These are phyloP conservation scores for Cymbopogon citratus DNA, from an alignment of 176 grass and related monocot genomes.

Conservation along the genomic window DNA sequence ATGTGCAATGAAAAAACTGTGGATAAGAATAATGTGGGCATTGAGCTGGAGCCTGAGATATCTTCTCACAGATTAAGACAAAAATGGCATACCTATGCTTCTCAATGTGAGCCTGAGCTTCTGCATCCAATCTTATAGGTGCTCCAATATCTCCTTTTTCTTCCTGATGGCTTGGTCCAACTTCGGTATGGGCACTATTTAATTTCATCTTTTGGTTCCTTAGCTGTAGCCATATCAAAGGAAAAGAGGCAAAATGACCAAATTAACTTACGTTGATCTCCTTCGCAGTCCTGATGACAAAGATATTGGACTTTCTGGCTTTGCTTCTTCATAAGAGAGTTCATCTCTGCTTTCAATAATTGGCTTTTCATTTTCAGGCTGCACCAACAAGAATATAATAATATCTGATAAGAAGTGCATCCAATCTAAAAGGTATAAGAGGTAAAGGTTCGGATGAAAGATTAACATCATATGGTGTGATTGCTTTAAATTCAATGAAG, in stretches of 20 bases:
- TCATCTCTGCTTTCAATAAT: conserved; percentile 49
- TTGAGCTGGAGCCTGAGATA: not conserved
- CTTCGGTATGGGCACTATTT: not conserved
- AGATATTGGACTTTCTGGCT: conserved; percentile 35
- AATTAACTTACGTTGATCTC: conserved; percentile 55
- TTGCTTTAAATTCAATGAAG: not conserved
- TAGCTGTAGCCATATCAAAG: not conserved
- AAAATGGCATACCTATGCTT: conserved; percentile 66
- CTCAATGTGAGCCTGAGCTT: conserved; percentile 71
- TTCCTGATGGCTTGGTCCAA: conserved; percentile 10
- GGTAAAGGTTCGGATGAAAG: not conserved
- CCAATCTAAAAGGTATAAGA: not conserved
- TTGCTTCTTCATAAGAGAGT: conserved; percentile 35
- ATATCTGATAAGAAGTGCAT: not conserved
- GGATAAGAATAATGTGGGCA: not conserved
- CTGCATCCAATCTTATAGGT: conserved; percentile 76
- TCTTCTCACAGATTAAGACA: not conserved
- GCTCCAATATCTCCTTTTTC: conserved; percentile 41
- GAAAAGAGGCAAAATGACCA: not conserved
- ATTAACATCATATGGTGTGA: not conserved
- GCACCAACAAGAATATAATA: conserved; percentile 19
- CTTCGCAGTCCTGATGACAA: conserved; percentile 62
- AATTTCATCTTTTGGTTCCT: not conserved
- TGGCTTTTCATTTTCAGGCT: conserved; percentile 52
- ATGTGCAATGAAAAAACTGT: not conserved